Evolutionary conservation across 1,284 basidiomycete genomes (phyloP).

Genomic region (Microbotryomycetes sp.): DNA sequence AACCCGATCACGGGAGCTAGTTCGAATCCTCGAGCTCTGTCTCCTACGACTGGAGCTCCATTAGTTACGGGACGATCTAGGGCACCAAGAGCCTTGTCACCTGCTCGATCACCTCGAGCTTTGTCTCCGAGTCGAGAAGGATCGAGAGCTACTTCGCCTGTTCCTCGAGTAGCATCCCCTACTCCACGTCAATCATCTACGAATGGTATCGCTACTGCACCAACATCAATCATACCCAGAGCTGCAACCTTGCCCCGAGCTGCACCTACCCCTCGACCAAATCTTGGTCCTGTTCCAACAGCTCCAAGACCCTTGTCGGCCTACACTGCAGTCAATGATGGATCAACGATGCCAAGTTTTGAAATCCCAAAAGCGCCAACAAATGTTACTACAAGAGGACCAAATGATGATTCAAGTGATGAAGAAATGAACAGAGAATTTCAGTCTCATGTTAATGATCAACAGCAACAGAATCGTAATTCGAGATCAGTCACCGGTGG

Average conservation of each 20-base stretch:
- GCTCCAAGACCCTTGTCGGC: conserved; percentile 21
- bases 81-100: neutral
- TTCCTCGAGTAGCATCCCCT: neutral
- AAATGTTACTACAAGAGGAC: conserved; percentile 16
- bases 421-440: conserved; percentile 9
- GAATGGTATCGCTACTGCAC: neutral
- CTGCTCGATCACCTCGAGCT: neutral
- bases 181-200: neutral
- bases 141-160: neutral
- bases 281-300: conserved; percentile 24
- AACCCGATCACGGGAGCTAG: conserved; percentile 11
- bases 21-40: neutral
- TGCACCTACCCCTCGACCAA: neutral
- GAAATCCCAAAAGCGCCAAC: conserved; percentile 29
- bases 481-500: too few relatives aligned
- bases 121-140: neutral
- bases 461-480: too few relatives aligned
- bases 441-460: neutral
- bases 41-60: neutral
- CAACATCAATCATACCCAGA: neutral
- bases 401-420: conserved; percentile 15
- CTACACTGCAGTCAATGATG: conserved; percentile 15
- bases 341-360: conserved; percentile 22
- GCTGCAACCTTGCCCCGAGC: neutral
- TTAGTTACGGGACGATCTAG: neutral